A percentile compares a stretch with the other conserved stretches of the same genome.
Evolutionary conservation across 257 asterid species (phyloP).

Genomic region (Solanum clarkiae): DNA sequence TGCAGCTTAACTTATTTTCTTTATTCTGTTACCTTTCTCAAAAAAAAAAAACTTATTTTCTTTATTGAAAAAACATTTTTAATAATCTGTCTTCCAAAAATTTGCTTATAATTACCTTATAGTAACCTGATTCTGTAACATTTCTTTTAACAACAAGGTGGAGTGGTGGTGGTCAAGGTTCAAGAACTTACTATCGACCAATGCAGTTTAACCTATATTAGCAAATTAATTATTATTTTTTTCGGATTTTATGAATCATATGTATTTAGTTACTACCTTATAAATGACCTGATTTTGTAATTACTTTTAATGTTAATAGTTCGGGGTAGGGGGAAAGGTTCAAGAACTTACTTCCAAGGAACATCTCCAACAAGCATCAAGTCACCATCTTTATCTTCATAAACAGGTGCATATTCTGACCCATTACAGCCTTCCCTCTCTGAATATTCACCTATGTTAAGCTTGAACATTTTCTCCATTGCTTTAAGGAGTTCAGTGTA

Average conservation of each 20-base stretch:
- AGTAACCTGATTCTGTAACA: not conserved
- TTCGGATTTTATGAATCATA: not conserved
- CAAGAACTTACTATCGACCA: not conserved
- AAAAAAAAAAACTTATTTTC: not conserved
- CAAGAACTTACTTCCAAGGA: constrained; percentile 4
- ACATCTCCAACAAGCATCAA: not conserved
- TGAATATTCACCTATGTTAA: constrained; percentile 38
- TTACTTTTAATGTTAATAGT: not conserved
- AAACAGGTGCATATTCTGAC: constrained; percentile 46
- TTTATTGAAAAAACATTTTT: not conserved
- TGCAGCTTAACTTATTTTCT: not conserved
- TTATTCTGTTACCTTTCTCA: too few species aligned
- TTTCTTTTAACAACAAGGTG: not conserved
- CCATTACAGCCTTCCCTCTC: constrained; percentile 52
- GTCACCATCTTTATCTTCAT: constrained; percentile 8
- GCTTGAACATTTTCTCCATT: constrained; percentile 49
- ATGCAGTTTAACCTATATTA: not conserved
- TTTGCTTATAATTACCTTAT: not conserved
- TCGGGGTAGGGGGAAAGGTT: not conserved
- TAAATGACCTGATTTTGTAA: not conserved
- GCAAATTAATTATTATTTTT: not conserved
- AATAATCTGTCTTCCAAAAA: not conserved
- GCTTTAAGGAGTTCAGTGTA: constrained; percentile 42
- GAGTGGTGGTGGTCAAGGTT: not conserved
- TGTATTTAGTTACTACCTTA: not conserved